Percentiles rank a stretch among this genome's conserved stretches.
Conservation (phyloP, 139 green algal species). For the Pseudopediastrum boryanum region DNA sequence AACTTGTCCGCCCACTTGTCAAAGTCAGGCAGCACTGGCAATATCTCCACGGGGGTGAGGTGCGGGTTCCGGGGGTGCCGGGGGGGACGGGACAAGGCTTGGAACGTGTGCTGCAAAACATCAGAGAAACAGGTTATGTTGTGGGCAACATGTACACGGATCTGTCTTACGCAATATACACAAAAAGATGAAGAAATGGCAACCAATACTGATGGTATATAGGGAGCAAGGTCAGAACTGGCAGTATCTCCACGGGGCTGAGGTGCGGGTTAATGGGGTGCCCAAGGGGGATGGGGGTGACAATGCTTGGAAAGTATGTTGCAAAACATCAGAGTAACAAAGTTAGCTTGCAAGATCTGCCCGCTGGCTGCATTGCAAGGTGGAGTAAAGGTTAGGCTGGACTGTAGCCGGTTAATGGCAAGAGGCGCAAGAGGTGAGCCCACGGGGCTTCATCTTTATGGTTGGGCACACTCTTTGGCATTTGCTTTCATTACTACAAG, state of each 20-base stretch:
- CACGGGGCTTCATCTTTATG: too few species aligned
- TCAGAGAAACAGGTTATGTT: background rate
- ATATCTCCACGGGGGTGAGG: conserved; percentile 44
- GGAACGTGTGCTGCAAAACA: conserved; percentile 55
- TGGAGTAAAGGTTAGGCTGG: too few species aligned
- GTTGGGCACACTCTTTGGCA: too few species aligned
- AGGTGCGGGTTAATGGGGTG: conserved; percentile 57
- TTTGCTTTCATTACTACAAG: too few species aligned
- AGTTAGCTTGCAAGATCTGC: too few species aligned
- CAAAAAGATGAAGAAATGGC: background rate
- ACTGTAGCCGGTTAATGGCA: too few species aligned
- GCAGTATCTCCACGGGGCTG: conserved; percentile 49
- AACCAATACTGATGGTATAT: background rate
- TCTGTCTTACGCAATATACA: background rate
- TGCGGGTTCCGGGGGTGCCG: conserved; percentile 54
- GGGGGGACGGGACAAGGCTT: conserved; percentile 42
- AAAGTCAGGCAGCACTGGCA: conserved; percentile 49
- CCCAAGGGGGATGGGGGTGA: conserved; percentile 20
- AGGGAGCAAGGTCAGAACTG: too few species aligned
- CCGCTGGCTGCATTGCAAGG: too few species aligned
- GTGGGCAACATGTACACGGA: background rate
- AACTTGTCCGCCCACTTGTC: conserved; percentile 30
- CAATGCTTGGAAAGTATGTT: conserved; percentile 64
- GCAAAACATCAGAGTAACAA: background rate
- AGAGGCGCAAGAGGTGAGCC: too few species aligned